A percentile compares a stretch with the other conserved stretches of the same genome.
phyloP scores from a whole-genome alignment of 2,329 filamentous ascomycete genomes.

The Lithohypha guttulata region DNA sequence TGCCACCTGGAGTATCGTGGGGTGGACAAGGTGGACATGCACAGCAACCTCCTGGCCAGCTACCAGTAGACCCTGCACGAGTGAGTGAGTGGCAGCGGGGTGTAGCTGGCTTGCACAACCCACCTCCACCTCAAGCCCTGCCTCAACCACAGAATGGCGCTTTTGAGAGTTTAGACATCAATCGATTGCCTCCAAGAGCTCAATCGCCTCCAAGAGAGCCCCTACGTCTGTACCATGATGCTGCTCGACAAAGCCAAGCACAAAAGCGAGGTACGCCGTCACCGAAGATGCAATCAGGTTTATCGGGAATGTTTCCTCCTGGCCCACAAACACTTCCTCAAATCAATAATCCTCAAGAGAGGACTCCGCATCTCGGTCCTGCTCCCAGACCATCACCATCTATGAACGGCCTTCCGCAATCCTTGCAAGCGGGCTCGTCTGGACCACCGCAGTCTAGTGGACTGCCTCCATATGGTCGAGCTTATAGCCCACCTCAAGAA shows the following conservation, averaged over 20 bases:
- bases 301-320: conserved; percentile 41
- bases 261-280: conserved; percentile 47
- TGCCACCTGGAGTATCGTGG: conserved; percentile 82
- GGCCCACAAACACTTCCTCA: conserved; percentile 41
- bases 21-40: conserved; percentile 42
- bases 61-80: conserved; percentile 46
- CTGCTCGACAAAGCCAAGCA: conserved; percentile 42
- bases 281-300: conserved; percentile 46
- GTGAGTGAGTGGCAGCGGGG: conserved; percentile 53
- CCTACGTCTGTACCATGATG: conserved; percentile 58
- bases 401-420: conserved; percentile 44
- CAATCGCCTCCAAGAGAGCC: conserved; percentile 67
- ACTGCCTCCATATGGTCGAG: conserved; percentile 62
- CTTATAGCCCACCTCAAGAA: conserved; percentile 72
- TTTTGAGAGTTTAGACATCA: conserved; percentile 67
- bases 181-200: conserved; percentile 59
- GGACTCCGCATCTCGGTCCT: conserved; percentile 32
- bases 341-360: conserved; percentile 34
- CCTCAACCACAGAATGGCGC: conserved; percentile 72
- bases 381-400: conserved; percentile 35
- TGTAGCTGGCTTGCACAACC: conserved; percentile 65
- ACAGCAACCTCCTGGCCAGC: conserved; percentile 32
- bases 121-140: conserved; percentile 49
- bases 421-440: conserved; percentile 43
- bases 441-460: conserved; percentile 43